Conservation (phyloP, 768 basidiomycete genomes). For the Chalciporus pseudorubinellus region DNA sequence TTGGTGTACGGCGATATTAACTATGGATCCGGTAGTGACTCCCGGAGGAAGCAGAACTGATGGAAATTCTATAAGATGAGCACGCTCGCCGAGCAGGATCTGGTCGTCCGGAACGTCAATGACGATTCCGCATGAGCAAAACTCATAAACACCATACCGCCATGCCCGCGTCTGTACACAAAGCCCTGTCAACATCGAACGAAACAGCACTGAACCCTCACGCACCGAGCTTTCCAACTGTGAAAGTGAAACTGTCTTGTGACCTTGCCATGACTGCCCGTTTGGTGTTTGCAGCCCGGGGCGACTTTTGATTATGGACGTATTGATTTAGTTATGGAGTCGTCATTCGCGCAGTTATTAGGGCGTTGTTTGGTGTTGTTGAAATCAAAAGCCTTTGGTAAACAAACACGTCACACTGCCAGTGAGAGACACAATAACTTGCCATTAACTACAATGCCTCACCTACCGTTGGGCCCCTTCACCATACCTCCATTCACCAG, state of each 20-base stretch:
- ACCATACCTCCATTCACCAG: too few relatives aligned
- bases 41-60: conserved; percentile 93
- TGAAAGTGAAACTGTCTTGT: conserved; percentile 81
- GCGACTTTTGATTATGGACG: conserved; percentile 5
- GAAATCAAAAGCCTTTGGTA: conserved; percentile 21
- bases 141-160: conserved; percentile 52
- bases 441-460: too few relatives aligned
- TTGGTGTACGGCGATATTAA: conserved; percentile 93
- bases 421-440: too few relatives aligned
- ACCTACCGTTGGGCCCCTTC: too few relatives aligned
- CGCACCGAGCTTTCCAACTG: conserved; percentile 92
- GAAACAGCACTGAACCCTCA: conserved; percentile 6
- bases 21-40: conserved; percentile 89
- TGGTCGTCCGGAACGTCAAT: conserved; percentile 26
- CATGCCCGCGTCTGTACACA: conserved; percentile 84
- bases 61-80: conserved; percentile 97
- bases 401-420: conserved; percentile 6
- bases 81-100: conserved; percentile 91
- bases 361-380: conserved; percentile 24
- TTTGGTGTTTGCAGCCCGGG: conserved; percentile 1
- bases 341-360: conserved; percentile 15
- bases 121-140: background rate
- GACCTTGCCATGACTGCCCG: conserved; percentile 32
- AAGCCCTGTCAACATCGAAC: conserved; percentile 7
- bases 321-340: conserved; percentile 1